These are phyloP conservation scores for Suhomyces anneliseae DNA, from an alignment of 1,139 yeast genomes.

Conservation along the genomic window DNA sequence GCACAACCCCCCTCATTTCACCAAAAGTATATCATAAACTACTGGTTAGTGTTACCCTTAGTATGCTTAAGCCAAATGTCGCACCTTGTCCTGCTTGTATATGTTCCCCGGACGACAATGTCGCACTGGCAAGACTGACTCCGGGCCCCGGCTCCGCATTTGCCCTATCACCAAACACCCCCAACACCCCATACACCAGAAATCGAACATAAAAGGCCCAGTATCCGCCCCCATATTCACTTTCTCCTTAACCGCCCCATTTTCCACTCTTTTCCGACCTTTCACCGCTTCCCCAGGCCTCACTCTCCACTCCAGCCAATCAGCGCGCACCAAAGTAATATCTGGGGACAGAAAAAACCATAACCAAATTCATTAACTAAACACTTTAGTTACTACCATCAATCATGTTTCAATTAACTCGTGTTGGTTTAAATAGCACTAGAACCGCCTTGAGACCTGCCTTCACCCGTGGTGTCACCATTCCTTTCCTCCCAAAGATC, in stretches of 20 bases:
- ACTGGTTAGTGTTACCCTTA: too few species aligned
- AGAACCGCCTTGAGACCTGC: constrained; percentile 14
- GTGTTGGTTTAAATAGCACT: constrained; percentile 27
- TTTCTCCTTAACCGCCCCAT: too few species aligned
- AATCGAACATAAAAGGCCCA: too few species aligned
- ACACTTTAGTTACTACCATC: constrained; percentile 1
- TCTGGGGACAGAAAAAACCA: constrained; percentile 12
- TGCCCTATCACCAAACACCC: neutral
- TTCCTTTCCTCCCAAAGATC: constrained; percentile 31
- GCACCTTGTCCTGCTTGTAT: neutral
- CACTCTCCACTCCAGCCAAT: constrained; percentile 7
- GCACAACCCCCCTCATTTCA: too few species aligned
- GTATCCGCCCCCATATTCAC: too few species aligned
- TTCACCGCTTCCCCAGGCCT: neutral
- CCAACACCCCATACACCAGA: neutral
- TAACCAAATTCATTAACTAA: constrained; percentile 2
- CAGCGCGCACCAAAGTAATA: constrained; percentile 11
- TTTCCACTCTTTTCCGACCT: neutral
- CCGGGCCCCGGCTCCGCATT: neutral
- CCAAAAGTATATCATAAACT: too few species aligned
- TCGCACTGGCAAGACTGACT: neutral
- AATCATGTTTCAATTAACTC: constrained; percentile 27
- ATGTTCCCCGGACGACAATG: neutral
- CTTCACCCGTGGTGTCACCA: constrained; percentile 23
- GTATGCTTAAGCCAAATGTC: too few species aligned